Evolutionary conservation across 805 yeast species (phyloP).

Genomic region (Pichia cephalocereana): DNA sequence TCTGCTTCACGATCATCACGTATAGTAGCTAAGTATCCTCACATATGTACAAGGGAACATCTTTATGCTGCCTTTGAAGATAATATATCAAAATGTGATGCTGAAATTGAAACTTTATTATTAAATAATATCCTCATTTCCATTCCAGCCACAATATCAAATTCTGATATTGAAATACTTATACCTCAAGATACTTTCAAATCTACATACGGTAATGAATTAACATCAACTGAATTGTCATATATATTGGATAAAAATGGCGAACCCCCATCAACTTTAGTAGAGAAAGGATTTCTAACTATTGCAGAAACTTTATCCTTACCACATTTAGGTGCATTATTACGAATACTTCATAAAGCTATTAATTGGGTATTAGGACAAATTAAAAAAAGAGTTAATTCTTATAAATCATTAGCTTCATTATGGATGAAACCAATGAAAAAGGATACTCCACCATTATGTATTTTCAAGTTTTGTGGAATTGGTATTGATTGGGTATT

Average conservation of each 20-base stretch:
- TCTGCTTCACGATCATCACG: background rate
- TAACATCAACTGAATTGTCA: background rate
- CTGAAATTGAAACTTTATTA: background rate
- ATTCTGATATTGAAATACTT: background rate
- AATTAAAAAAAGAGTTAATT: background rate
- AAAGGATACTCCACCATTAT: background rate
- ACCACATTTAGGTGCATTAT: constrained; percentile 9
- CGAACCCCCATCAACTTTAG: background rate
- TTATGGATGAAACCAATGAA: background rate
- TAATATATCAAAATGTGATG: background rate
- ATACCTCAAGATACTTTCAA: background rate
- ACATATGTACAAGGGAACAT: background rate
- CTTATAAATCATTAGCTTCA: background rate
- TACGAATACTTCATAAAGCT: background rate
- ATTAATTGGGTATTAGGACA: background rate
- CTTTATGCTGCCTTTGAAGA: background rate
- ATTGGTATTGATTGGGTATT: constrained; percentile 6
- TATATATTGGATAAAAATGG: background rate
- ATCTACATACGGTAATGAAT: background rate
- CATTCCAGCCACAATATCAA: background rate
- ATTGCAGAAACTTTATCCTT: background rate
- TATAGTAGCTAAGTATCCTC: background rate
- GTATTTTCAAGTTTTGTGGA: constrained; percentile 5
- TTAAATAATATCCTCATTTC: background rate
- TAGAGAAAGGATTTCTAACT: background rate